Conservation (phyloP, 192 early-diverging fungal genomes). For the Coemansia guatemalensis region DNA sequence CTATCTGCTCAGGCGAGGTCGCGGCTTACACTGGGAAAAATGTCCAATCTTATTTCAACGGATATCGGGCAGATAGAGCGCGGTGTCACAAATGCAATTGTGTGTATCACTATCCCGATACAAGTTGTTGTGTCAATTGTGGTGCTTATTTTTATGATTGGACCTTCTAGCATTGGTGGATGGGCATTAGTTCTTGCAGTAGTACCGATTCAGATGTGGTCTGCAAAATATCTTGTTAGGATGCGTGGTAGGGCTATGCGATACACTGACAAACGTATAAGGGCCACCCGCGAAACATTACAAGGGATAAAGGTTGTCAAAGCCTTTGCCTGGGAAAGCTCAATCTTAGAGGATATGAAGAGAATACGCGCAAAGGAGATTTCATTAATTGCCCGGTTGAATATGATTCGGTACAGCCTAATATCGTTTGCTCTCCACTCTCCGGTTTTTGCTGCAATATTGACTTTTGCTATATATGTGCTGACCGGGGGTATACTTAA, state of each 20-base stretch:
- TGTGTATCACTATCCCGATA: constrained; percentile 42
- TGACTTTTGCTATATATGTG: constrained; percentile 36
- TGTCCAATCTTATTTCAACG: constrained; percentile 44
- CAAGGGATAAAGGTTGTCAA: constrained; percentile 70
- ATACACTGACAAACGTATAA: constrained; percentile 51
- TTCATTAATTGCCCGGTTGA: constrained; percentile 31
- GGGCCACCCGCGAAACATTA: constrained; percentile 48
- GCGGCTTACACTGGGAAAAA: constrained; percentile 29
- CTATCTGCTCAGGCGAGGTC: constrained; percentile 53
- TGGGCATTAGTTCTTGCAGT: constrained; percentile 38
- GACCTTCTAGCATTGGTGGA: constrained; percentile 32
- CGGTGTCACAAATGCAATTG: constrained; percentile 33
- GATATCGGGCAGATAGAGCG: constrained; percentile 53
- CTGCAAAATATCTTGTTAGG: constrained; percentile 27
- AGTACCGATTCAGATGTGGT: constrained; percentile 52
- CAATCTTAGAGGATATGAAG: constrained; percentile 29
- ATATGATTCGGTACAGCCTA: constrained; percentile 36
- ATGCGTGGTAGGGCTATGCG: constrained; percentile 26
- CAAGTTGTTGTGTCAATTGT: constrained; percentile 42
- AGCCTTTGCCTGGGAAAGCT: constrained; percentile 63
- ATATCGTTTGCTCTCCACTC: constrained; percentile 44
- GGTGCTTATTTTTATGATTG: constrained; percentile 43
- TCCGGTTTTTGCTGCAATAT: constrained; percentile 41
- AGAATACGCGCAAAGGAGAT: constrained; percentile 36
- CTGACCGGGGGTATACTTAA: constrained; percentile 29